Evolutionary conservation across 176 grass and related monocot species (phyloP).

Genomic region (Elymus sibiricus): DNA sequence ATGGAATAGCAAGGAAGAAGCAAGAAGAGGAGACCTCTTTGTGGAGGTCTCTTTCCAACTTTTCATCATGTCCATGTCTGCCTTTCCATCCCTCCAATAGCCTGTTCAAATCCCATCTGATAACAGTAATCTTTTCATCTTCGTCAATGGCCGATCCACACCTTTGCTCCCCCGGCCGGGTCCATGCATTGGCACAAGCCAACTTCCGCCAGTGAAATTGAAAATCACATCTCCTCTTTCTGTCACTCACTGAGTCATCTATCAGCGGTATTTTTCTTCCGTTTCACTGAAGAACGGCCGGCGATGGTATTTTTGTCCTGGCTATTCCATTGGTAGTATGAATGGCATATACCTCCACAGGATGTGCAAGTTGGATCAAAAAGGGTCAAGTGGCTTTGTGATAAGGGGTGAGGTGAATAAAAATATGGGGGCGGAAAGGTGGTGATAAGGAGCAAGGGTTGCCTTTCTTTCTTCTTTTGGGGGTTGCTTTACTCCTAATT

Average conservation of each 20-base stretch:
- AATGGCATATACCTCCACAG: neutral
- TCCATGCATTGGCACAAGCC: neutral
- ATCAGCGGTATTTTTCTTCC: neutral
- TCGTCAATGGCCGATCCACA: neutral
- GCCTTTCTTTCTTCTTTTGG: neutral
- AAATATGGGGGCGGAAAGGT: conserved; percentile 22
- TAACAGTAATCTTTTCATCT: conserved; percentile 20
- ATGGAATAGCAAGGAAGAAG: neutral
- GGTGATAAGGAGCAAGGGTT: conserved; percentile 15
- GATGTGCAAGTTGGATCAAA: conserved; percentile 28
- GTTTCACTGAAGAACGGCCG: neutral
- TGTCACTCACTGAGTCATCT: neutral
- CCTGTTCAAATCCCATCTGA: conserved; percentile 19
- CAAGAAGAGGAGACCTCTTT: neutral
- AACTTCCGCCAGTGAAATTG: neutral
- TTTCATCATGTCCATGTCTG: conserved; percentile 9
- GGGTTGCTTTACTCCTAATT: conserved; percentile 36
- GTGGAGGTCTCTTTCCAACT: conserved; percentile 24
- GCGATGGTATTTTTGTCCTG: neutral
- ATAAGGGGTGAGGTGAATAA: conserved; percentile 20
- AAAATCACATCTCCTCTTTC: neutral
- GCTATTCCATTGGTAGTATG: neutral
- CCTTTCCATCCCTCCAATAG: conserved; percentile 18
- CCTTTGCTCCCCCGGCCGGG: neutral
- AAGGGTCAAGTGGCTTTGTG: neutral